phyloP scores from a whole-genome alignment of 305 asterid genomes.

The Salvia sclarea region DNA sequence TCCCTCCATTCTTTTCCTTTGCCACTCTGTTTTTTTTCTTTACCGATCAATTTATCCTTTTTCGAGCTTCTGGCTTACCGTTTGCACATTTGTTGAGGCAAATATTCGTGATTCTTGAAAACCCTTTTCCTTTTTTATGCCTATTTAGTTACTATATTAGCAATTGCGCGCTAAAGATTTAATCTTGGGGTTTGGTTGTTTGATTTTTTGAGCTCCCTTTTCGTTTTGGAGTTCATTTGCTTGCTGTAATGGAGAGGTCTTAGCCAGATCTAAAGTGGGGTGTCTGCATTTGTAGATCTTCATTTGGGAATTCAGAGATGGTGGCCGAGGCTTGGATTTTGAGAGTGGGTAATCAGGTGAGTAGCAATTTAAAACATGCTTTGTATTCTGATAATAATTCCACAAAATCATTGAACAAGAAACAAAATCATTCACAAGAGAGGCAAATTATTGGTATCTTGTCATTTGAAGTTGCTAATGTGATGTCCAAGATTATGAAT shows the following conservation, averaged over 20 bases:
- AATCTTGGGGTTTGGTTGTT: constrained; percentile 16
- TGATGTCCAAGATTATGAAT: constrained; percentile 82
- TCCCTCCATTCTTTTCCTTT: constrained; percentile 32
- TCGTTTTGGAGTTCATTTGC: constrained; percentile 5
- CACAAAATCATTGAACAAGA: constrained; percentile 44
- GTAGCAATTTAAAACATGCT: constrained; percentile 77
- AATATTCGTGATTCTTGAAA: background rate
- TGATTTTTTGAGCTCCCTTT: background rate
- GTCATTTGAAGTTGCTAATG: constrained; percentile 94
- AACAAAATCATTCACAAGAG: constrained; percentile 37
- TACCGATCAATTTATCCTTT: constrained; percentile 11
- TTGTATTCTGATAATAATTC: constrained; percentile 61
- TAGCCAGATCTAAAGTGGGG: constrained; percentile 52
- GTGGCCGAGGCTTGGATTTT: constrained; percentile 91
- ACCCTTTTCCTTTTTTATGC: constrained; percentile 26
- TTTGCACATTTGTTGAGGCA: constrained; percentile 42
- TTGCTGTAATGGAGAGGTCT: background rate
- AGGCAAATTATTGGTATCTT: constrained; percentile 66
- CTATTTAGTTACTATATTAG: background rate
- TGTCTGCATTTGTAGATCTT: constrained; percentile 35
- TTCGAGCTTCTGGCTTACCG: constrained; percentile 31
- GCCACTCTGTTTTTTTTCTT: constrained; percentile 31
- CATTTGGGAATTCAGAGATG: constrained; percentile 49
- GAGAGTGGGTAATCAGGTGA: constrained; percentile 89
- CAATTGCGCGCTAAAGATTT: constrained; percentile 2